phyloP scores from a whole-genome alignment of 2,329 filamentous ascomycete genomes.

The Sphaerulina vaccinii region DNA sequence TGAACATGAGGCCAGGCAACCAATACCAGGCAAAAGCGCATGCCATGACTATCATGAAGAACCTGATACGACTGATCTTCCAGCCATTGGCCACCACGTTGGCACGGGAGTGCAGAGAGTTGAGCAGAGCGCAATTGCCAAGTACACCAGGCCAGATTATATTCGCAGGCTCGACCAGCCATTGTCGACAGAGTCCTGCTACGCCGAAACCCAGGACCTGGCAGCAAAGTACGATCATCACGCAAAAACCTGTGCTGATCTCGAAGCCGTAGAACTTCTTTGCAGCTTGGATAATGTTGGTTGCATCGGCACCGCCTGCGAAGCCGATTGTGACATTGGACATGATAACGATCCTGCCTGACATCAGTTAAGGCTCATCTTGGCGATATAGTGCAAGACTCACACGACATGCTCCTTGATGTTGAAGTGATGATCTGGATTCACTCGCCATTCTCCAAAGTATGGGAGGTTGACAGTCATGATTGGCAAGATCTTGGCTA shows the following conservation, averaged over 20 bases:
- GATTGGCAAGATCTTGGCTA: conserved; percentile 68
- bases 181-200: conserved; percentile 75
- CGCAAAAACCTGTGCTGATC: conserved; percentile 71
- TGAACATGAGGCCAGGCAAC: conserved; percentile 76
- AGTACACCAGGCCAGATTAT: conserved; percentile 92
- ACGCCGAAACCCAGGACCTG: conserved; percentile 86
- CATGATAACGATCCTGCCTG: conserved; percentile 36
- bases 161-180: conserved; percentile 77
- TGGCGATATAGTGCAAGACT: conserved; percentile 15
- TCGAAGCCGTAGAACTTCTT: conserved; percentile 85
- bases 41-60: conserved; percentile 74
- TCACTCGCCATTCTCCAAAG: conserved; percentile 37
- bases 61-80: conserved; percentile 75
- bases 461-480: conserved; percentile 55
- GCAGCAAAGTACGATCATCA: conserved; percentile 79
- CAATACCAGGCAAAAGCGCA: conserved; percentile 72
- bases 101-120: conserved; percentile 72
- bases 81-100: conserved; percentile 68
- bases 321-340: conserved; percentile 55
- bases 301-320: conserved; percentile 51
- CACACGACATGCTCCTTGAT: conserved; percentile 38
- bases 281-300: conserved; percentile 74
- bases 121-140: conserved; percentile 87
- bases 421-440: conserved; percentile 32
- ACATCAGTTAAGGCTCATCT: neutral